Evolutionary conservation across 1,284 basidiomycete species (phyloP).

Genomic region (Apiotrichum akiyoshidainum): DNA sequence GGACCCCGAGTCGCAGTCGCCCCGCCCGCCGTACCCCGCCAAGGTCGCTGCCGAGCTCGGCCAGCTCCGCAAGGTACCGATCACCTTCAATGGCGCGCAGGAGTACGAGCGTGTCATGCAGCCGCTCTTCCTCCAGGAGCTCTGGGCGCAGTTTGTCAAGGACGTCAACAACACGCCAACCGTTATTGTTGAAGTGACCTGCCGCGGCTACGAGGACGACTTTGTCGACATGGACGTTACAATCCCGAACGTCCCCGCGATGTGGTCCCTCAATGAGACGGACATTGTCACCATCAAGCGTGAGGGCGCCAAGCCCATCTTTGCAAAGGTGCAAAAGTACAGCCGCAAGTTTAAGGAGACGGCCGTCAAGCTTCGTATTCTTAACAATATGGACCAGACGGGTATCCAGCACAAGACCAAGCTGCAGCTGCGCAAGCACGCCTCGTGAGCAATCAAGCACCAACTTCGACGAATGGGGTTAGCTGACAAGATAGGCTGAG

Average conservation of each 20-base stretch:
- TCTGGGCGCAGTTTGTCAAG: conserved; percentile 84
- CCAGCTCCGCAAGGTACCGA: conserved; percentile 57
- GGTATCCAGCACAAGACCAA: conserved; percentile 54
- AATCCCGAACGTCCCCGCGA: conserved; percentile 57
- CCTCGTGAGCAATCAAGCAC: conserved; percentile 60
- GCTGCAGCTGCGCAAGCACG: conserved; percentile 76
- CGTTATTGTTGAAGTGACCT: conserved; percentile 64
- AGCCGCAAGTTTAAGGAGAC: conserved; percentile 55
- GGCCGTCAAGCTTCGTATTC: conserved; percentile 53
- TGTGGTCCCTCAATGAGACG: conserved; percentile 72
- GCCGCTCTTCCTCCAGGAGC: conserved; percentile 84
- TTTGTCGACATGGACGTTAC: conserved; percentile 46
- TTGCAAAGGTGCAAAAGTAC: conserved; percentile 79
- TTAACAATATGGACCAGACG: conserved; percentile 49
- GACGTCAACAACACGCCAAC: conserved; percentile 63
- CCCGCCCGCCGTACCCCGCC: conserved; percentile 57
- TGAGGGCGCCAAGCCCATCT: conserved; percentile 50
- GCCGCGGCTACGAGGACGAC: conserved; percentile 46
- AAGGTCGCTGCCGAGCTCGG: conserved; percentile 47
- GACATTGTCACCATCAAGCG: conserved; percentile 77
- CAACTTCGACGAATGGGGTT: not conserved
- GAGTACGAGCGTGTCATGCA: conserved; percentile 77
- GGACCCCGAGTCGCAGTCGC: conserved; percentile 71
- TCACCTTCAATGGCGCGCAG: conserved; percentile 62
- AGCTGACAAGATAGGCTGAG: conserved; percentile 61